These are phyloP conservation scores for Harrya chromipes DNA, from an alignment of 768 basidiomycete species.

Conservation along the genomic window DNA sequence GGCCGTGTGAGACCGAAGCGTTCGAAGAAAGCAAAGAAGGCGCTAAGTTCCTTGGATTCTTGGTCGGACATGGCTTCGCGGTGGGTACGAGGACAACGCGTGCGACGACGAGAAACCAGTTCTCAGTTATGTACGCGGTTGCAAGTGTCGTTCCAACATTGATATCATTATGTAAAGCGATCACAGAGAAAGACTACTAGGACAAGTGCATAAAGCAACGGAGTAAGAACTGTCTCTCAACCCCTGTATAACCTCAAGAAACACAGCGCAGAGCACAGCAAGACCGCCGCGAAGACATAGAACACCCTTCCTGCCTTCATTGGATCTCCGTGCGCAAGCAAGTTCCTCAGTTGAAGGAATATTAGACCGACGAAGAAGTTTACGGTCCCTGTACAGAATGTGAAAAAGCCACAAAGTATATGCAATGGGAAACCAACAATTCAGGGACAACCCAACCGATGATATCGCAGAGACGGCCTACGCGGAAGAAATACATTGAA, in stretches of 20 bases:
- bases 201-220: too few relatives aligned
- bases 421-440: slow-evolving; percentile 47
- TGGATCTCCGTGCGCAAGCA: slow-evolving; percentile 57
- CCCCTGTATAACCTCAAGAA: slow-evolving; percentile 28
- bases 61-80: slow-evolving; percentile 34
- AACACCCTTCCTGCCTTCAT: slow-evolving; percentile 84
- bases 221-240: slow-evolving; percentile 2
- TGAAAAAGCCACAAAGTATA: not conserved
- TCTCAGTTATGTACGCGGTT: slow-evolving; percentile 2
- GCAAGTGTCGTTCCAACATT: not conserved
- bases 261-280: slow-evolving; percentile 32
- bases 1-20: slow-evolving; percentile 68
- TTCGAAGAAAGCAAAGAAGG: slow-evolving; percentile 78
- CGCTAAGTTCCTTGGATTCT: slow-evolving; percentile 63
- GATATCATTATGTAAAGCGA: slow-evolving; percentile 24
- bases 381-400: slow-evolving; percentile 56
- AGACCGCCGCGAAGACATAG: slow-evolving; percentile 69
- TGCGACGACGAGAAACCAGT: slow-evolving; percentile 5
- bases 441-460: slow-evolving; percentile 68
- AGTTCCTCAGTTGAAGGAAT: slow-evolving; percentile 82
- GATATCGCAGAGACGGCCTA: slow-evolving; percentile 82
- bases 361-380: slow-evolving; percentile 84
- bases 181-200: too few relatives aligned
- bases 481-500: not conserved
- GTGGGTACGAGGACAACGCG: not conserved